These are phyloP conservation scores for Teunomyces aglyptinius DNA, from an alignment of 805 yeast species.

Conservation along the genomic window DNA sequence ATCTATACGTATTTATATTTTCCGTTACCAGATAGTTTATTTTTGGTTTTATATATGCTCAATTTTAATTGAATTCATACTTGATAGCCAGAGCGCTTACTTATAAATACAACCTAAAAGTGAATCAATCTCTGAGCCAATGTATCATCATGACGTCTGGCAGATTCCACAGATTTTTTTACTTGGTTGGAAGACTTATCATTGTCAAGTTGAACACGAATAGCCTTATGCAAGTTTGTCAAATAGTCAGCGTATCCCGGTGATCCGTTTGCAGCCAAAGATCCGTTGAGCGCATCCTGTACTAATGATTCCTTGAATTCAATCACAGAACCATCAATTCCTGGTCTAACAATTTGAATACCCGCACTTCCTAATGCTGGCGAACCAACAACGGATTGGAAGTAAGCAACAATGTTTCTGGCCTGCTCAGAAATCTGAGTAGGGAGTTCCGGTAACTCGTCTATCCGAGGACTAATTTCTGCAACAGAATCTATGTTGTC, in stretches of 20 bases:
- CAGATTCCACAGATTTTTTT: constrained; percentile 25
- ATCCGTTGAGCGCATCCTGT: constrained; percentile 61
- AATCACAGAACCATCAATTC: constrained; percentile 56
- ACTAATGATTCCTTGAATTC: constrained; percentile 57
- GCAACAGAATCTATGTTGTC: constrained; percentile 42
- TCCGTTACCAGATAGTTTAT: background rate
- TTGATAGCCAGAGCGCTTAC: background rate
- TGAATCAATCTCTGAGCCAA: constrained; percentile 41
- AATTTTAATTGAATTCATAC: background rate
- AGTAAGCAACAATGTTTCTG: constrained; percentile 57
- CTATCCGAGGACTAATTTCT: constrained; percentile 47
- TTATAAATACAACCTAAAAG: constrained; percentile 18
- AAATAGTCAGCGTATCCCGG: constrained; percentile 67
- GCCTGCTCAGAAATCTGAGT: constrained; percentile 70
- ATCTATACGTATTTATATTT: background rate
- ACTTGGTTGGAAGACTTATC: constrained; percentile 36
- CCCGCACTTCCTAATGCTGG: constrained; percentile 34
- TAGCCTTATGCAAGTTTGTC: constrained; percentile 62
- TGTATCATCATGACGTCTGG: constrained; percentile 28
- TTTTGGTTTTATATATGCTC: background rate
- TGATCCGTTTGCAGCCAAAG: constrained; percentile 36
- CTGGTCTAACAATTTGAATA: constrained; percentile 62
- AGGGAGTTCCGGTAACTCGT: constrained; percentile 66
- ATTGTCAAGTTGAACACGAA: constrained; percentile 51
- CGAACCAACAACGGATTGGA: constrained; percentile 38